Base-by-base conservation (phyloP, 805 yeast species). In the Spathaspora sp. region DNA sequence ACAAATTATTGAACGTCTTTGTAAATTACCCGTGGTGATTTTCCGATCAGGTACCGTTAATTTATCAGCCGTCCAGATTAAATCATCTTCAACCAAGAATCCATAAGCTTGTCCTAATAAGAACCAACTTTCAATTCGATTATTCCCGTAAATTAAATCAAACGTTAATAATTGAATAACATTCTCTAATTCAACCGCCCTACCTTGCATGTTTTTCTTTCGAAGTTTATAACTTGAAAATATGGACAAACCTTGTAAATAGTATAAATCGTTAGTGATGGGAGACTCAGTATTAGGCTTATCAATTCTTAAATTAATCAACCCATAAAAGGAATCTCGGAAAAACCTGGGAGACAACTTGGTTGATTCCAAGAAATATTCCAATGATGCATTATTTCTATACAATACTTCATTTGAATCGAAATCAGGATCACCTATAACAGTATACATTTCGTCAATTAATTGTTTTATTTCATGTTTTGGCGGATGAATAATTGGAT, bases 11-110 rank as follows among this genome's bases (percentile, higher is more conserved):
- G 96, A 76, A 59, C 79, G 85, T 52, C 86, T 76, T 64, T 90
- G 97, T 2, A 80, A 62, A 5, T 76, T 67, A 0, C 91, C 89
- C 0, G 90, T 86, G 0, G 69, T 64, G 3, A 69, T 68, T 60
- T 86, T 86, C 54, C 83, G 76, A 5, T 87, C 94, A 0, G 75
- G 61, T 0, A 79, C 74, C 48, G 85, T 85, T 38, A 90, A 68
- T 60, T 87, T 87, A 59, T 92, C 97, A 0, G 96, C 84, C 1
- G 93, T 87, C 96, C 97, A 90, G n/a, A 89, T 82, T 51, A 94
- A 68, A 56, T 89, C 97, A 64, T 91, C 97, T 57, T 93, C 97
- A 0, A 87, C 96, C 42, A 88, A 70, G 52, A 75, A 83, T 0
- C 91, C 85, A 58, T 79, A 91, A 0, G 93, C 84, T 61, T 86